Conservation (phyloP, 2,329 filamentous ascomycete species). For the Leptodontidium sp. region DNA sequence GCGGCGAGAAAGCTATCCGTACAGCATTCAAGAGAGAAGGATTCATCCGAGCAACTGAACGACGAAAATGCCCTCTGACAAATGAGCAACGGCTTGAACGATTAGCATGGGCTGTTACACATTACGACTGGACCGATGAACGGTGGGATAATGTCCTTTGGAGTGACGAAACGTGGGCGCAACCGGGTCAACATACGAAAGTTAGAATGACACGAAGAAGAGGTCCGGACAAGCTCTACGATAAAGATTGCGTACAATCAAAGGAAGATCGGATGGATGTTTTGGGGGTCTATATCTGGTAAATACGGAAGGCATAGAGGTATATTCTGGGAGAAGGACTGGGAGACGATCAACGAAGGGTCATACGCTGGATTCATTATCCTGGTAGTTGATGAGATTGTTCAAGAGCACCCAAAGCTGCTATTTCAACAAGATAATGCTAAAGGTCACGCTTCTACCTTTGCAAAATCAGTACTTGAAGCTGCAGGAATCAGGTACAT, state of each 20-base stretch:
- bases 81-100: too few relatives aligned
- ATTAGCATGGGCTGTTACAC: too few relatives aligned
- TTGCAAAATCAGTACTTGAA: background rate
- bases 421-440: background rate
- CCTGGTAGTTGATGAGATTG: background rate
- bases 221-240: too few relatives aligned
- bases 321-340: background rate
- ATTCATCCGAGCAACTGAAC: too few relatives aligned
- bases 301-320: constrained; percentile 13
- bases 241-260: background rate
- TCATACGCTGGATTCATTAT: background rate
- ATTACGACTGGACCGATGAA: too few relatives aligned
- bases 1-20: too few relatives aligned
- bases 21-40: too few relatives aligned
- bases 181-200: too few relatives aligned
- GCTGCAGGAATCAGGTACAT: constrained; percentile 21
- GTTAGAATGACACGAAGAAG: too few relatives aligned
- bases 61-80: too few relatives aligned
- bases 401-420: background rate
- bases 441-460: background rate
- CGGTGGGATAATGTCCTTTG: too few relatives aligned
- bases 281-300: background rate
- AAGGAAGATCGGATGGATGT: constrained; percentile 1
- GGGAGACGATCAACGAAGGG: background rate
- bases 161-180: too few relatives aligned